Conservation (phyloP, 2,329 filamentous ascomycete genomes). For the Colletotrichum siamense region DNA sequence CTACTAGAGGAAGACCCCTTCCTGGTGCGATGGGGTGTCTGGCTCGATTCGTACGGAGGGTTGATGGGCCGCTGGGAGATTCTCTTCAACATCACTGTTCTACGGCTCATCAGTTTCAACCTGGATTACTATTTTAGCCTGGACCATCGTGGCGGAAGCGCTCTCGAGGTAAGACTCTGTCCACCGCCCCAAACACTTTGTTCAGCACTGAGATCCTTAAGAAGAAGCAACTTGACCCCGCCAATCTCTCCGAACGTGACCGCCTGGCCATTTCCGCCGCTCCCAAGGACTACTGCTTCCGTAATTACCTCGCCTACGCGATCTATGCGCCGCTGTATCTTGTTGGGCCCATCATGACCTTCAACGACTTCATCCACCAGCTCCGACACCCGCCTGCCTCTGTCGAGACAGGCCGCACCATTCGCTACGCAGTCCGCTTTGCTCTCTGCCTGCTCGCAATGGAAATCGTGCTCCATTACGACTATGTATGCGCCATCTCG, state of each 20-base stretch:
- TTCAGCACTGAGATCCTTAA: constrained; percentile 70
- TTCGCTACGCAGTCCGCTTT: constrained; percentile 86
- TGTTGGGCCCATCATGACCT: constrained; percentile 91
- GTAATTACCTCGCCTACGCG: constrained; percentile 87
- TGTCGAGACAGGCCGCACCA: constrained; percentile 72
- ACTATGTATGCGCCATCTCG: constrained; percentile 93
- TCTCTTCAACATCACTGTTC: constrained; percentile 94
- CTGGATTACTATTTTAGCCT: constrained; percentile 95
- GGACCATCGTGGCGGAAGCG: constrained; percentile 65
- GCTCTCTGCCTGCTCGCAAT: constrained; percentile 80
- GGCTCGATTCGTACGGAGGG: constrained; percentile 81
- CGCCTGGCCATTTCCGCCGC: constrained; percentile 79
- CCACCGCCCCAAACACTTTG: not conserved
- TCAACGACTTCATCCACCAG: constrained; percentile 97
- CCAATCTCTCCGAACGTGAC: constrained; percentile 86
- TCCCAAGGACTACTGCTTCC: constrained; percentile 74
- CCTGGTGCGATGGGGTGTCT: constrained; percentile 67
- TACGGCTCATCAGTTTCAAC: constrained; percentile 95
- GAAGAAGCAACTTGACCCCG: constrained; percentile 96
- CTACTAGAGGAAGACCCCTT: constrained; percentile 44
- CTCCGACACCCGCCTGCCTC: constrained; percentile 74
- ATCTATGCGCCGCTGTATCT: constrained; percentile 95
- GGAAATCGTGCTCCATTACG: constrained; percentile 89
- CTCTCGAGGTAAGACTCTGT: constrained; percentile 76
- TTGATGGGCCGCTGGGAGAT: constrained; percentile 93